Evolutionary conservation across 2,329 filamentous ascomycete species (phyloP), one percentile per base, ranked within the genome.

Genomic region (Aspergillus candidus): DNA sequence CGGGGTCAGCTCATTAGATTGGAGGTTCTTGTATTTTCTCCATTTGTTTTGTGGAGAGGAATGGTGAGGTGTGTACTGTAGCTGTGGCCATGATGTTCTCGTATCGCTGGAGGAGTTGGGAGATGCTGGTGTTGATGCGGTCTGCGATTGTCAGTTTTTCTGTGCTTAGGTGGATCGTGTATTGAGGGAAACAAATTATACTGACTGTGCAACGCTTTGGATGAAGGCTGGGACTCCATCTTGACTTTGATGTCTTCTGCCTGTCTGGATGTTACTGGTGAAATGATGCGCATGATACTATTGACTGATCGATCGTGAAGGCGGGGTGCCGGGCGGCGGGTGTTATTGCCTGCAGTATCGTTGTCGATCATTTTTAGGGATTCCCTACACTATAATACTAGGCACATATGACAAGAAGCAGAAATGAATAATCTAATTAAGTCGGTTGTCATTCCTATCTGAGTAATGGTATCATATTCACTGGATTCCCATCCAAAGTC

Each of bases 71-170:
- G 18, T 18, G 46, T 58, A 78, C 75, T 3, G 73, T 71, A 8
- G 76, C 72, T 33, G 74, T 73, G 6, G 72, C 69, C 53, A 81
- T 69, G 40, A 80, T 74, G 34, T 74, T 76, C 47, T 79, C 72
- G 55, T 78, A 80, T 31, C 74, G 72, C 52, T 74, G 72, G 14
- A 79, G 61, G 29, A 74, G 59, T 47, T 71, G 68, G 13, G 67
- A 63, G 47, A 73, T 61, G 48, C 73, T 61, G 44, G 59, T 57
- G 48, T 70, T 69, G 53, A 73, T 68, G 46, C 70, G 71, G 43
- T 65, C 71, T 73, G 50, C 14, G 5, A 18, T 14, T 10, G 39
- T 41, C 15, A 32, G 27, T 31, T 43, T 17, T 38, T 33, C 35
- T 15, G 38, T 44, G 40, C 14, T 15, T 32, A 17, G 34, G n/a